Conservation (phyloP, 192 early-diverging fungal species). For the Coemansia sp. region DNA sequence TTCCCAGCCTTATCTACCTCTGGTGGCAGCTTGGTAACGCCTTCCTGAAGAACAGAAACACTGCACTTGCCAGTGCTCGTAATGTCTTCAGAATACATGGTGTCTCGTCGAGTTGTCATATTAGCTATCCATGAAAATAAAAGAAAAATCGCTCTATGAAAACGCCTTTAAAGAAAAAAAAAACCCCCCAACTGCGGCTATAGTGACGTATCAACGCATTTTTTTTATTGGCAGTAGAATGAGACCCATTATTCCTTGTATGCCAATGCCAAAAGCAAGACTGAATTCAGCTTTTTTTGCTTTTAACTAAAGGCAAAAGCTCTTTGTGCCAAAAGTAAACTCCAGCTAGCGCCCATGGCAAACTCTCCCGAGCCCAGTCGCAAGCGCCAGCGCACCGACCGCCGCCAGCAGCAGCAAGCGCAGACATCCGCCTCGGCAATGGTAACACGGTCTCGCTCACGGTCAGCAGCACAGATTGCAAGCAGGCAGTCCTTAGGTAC, state of each 20-base stretch:
- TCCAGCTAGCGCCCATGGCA: constrained; percentile 14
- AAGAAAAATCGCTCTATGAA: too few relatives aligned
- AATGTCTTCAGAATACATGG: constrained; percentile 42
- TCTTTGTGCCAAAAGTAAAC: neutral
- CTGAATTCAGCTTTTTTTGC: too few relatives aligned
- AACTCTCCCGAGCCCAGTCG: constrained; percentile 31
- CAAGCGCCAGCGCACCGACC: constrained; percentile 37
- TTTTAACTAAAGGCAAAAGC: neutral
- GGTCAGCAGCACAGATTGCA: constrained; percentile 22
- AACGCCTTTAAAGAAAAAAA: neutral
- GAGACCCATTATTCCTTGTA: constrained; percentile 11
- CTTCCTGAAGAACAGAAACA: constrained; percentile 38
- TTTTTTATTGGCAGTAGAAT: neutral
- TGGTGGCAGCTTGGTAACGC: constrained; percentile 59
- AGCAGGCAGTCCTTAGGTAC: neutral
- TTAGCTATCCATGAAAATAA: constrained; percentile 1
- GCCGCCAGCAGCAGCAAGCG: constrained; percentile 6
- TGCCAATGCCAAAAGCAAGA: neutral
- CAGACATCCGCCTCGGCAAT: constrained; percentile 22
- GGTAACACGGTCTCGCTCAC: constrained; percentile 46
- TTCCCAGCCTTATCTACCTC: constrained; percentile 84
- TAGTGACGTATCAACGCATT: constrained; percentile 2
- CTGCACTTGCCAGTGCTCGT: constrained; percentile 4
- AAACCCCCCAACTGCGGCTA: neutral
- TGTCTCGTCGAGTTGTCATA: constrained; percentile 43